phyloP scores from a whole-genome alignment of 2,329 filamentous ascomycete species.

The Triangularia setosa region DNA sequence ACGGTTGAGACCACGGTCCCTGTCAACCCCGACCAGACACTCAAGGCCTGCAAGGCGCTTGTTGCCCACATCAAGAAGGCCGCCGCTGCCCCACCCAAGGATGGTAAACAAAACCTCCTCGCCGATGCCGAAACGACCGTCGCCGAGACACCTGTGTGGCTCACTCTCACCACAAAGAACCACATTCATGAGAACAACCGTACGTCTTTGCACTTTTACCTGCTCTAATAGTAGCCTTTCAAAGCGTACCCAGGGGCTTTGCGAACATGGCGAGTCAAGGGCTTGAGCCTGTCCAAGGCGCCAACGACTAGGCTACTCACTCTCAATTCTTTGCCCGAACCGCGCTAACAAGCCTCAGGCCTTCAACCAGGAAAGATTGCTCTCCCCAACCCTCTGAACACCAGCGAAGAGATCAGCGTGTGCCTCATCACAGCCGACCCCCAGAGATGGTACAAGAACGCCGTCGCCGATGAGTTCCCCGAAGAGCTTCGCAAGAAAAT shows the following conservation, averaged over 20 bases:
- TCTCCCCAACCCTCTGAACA: conserved; percentile 72
- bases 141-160: conserved; percentile 54
- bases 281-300: background rate
- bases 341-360: conserved; percentile 13
- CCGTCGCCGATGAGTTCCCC: conserved; percentile 66
- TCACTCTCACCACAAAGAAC: conserved; percentile 61
- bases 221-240: background rate
- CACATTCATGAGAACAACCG: conserved; percentile 61
- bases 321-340: background rate
- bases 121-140: conserved; percentile 37
- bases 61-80: conserved; percentile 58
- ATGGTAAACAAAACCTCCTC: conserved; percentile 55
- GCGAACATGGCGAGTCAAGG: background rate
- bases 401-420: conserved; percentile 62
- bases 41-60: conserved; percentile 61
- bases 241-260: background rate
- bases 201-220: conserved; percentile 10
- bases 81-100: conserved; percentile 43
- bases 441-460: conserved; percentile 89
- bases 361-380: conserved; percentile 81
- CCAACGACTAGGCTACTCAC: background rate
- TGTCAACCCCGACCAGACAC: conserved; percentile 45
- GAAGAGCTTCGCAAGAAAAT: conserved; percentile 62
- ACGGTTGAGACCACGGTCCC: conserved; percentile 31
- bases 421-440: conserved; percentile 70